A percentile compares a stretch with the other conserved stretches of the same genome.
Evolutionary conservation across 2,329 filamentous ascomycete genomes (phyloP).

Genomic region (Colletotrichum lentis): DNA sequence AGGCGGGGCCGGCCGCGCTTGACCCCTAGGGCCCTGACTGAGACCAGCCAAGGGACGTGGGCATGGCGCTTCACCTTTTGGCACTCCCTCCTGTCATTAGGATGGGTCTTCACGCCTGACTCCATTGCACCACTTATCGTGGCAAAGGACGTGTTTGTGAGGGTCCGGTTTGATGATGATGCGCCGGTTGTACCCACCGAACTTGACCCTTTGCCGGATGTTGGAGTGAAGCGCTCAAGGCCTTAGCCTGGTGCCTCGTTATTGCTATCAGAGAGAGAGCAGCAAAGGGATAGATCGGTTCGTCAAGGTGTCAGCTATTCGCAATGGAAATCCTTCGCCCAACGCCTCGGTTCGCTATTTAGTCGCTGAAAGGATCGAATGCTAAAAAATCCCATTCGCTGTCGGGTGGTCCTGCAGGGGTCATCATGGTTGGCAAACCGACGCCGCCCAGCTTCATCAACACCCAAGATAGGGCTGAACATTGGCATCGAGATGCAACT

Average conservation of each 20-base stretch:
- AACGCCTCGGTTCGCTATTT: background rate
- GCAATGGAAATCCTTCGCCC: background rate
- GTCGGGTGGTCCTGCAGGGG: conserved; percentile 7
- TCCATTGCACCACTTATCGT: background rate
- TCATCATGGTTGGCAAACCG: conserved; percentile 4
- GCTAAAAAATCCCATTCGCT: background rate
- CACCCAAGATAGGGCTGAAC: conserved; percentile 17
- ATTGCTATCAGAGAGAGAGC: too few species aligned
- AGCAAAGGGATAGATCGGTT: too few species aligned
- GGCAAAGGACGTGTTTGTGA: background rate
- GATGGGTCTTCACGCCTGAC: background rate
- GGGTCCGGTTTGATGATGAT: background rate
- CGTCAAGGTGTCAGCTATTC: background rate
- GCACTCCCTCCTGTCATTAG: conserved; percentile 11
- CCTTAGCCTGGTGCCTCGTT: background rate
- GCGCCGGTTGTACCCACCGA: background rate
- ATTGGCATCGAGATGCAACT: conserved; percentile 5
- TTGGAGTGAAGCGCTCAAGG: background rate
- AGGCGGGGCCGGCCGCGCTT: conserved; percentile 18
- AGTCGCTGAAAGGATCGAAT: background rate
- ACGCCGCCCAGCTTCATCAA: background rate
- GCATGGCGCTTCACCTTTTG: conserved; percentile 11
- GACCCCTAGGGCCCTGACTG: too few species aligned
- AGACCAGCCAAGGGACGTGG: background rate
- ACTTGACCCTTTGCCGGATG: background rate